Base-by-base conservation (phyloP, 495 filamentous ascomycete genomes). In the Rhypophila decipiens region DNA sequence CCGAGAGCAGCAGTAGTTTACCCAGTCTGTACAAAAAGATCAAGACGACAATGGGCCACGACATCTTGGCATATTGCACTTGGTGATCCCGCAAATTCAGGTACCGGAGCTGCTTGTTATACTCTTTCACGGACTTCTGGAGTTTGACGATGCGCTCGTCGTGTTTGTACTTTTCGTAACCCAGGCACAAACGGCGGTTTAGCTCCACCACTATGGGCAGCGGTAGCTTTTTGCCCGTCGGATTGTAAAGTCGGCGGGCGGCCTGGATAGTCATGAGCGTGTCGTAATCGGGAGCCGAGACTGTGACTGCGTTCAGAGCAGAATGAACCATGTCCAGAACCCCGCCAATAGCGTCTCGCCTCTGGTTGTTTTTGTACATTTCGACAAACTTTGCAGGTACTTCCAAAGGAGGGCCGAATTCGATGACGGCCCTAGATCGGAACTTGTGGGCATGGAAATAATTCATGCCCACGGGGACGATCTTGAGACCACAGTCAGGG, bases 361-460 rank as follows among this genome's bases (percentile, higher is more conserved):
- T 78, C 56, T 93, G 78, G 22, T 88, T 88, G 41, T 72, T 78
- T 60, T 82, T 86, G 70, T 90, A 99, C 64, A 87, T 77, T 23
- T 95, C 78, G 2, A 96, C 90, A 4, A 96, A 68, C 54, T 95
- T 85, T 21, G 63, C 67, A 1, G 88, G 86, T 8, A 96, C 79
- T 47, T 94, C 85, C 27, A 97, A 74, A 2, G 93, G 90, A 21
- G 75, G 82, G 18, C 94, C 93, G 62, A 99, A 99, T 56, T 99
- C 93, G 49, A 99, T 80, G 2, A 99, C 93, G 31, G 94, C 94
- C 60, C 93, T 78, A 41, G 93, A 99, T 15, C 93, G 83, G 68
- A 99, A 99, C 63, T 97, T 99, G 70, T 99, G 93, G 4, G 93
- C 86, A 67, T 99, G 93, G 69, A 99, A 99, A 67, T 99, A 99